Percentiles rank a stretch among this genome's conserved stretches.
Evolutionary conservation across 768 basidiomycete species (phyloP).

Genomic region (Lactarius psammicola): DNA sequence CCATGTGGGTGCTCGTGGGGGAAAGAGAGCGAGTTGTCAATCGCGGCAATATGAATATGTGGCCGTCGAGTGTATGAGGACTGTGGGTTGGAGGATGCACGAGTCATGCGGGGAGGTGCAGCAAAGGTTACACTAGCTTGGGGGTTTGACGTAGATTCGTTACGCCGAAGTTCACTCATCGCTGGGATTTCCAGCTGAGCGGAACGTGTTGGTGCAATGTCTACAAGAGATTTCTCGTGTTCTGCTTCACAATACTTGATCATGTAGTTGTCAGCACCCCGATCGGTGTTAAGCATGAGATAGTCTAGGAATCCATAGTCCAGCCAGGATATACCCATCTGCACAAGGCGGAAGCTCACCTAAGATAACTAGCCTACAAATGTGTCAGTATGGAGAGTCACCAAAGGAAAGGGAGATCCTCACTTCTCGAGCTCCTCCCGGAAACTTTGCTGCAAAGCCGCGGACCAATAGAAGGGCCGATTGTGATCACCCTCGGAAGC

Average conservation of each 20-base stretch:
- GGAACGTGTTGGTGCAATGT: constrained; percentile 73
- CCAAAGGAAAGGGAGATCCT: constrained; percentile 30
- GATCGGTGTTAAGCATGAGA: constrained; percentile 90
- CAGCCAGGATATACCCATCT: neutral
- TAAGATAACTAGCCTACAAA: constrained; percentile 71
- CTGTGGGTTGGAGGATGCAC: constrained; percentile 24
- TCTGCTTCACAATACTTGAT: constrained; percentile 85
- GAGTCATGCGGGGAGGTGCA: constrained; percentile 29
- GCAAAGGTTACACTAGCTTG: constrained; percentile 27
- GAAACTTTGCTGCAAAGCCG: constrained; percentile 74
- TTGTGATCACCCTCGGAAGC: constrained; percentile 57
- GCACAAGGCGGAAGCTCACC: constrained; percentile 44
- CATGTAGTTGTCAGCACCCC: constrained; percentile 89
- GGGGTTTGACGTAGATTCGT: constrained; percentile 32
- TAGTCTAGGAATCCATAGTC: constrained; percentile 52
- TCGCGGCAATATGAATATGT: constrained; percentile 89
- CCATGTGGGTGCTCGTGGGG: constrained; percentile 88
- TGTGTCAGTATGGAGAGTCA: constrained; percentile 24
- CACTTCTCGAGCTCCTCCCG: constrained; percentile 87
- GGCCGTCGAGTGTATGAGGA: constrained; percentile 56
- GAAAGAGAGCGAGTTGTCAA: constrained; percentile 90
- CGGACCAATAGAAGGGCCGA: constrained; percentile 81
- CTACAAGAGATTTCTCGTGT: constrained; percentile 74
- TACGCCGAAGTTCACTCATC: constrained; percentile 65
- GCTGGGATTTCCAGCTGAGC: constrained; percentile 65